A percentile compares a stretch with the other conserved stretches of the same genome.
Evolutionary conservation across 495 filamentous ascomycete genomes (phyloP).

Genomic region (Hapsidospora chrysogenum): DNA sequence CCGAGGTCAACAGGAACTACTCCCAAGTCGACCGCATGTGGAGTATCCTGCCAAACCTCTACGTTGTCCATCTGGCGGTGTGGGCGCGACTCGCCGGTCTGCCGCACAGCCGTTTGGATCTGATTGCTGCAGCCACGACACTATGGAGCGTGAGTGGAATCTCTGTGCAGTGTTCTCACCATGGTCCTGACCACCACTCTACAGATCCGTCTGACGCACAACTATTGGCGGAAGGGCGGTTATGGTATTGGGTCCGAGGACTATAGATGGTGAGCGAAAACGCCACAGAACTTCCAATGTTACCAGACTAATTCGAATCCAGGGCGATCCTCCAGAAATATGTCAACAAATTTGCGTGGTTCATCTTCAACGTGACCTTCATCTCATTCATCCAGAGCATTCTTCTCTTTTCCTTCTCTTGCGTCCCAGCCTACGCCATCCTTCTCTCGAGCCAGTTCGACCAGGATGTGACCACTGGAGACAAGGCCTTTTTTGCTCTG

Average conservation of each 20-base stretch:
- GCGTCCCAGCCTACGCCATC: conserved; percentile 70
- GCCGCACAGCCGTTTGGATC: conserved; percentile 56
- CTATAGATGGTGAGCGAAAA: conserved; percentile 74
- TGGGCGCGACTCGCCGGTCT: conserved; percentile 66
- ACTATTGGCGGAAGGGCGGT: conserved; percentile 94
- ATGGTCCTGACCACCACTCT: not conserved
- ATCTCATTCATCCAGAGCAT: conserved; percentile 76
- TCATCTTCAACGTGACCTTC: conserved; percentile 74
- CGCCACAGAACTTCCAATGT: too few species aligned
- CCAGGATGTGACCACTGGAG: conserved; percentile 30
- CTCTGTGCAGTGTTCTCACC: not conserved
- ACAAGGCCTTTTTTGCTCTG: conserved; percentile 48
- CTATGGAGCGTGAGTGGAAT: conserved; percentile 62
- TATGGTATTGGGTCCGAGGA: conserved; percentile 80
- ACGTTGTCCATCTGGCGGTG: conserved; percentile 68
- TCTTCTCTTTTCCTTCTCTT: conserved; percentile 49
- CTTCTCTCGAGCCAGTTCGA: conserved; percentile 34
- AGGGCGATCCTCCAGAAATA: conserved; percentile 30
- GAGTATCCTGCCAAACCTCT: conserved; percentile 76
- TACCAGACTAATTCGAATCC: too few species aligned
- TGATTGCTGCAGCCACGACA: conserved; percentile 48
- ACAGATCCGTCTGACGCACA: conserved; percentile 71
- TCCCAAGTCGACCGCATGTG: conserved; percentile 88
- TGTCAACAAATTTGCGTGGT: conserved; percentile 40
- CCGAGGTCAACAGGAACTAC: conserved; percentile 82